phyloP scores from a whole-genome alignment of 176 grass and related monocot genomes.

The Rhynchospora tenuis region DNA sequence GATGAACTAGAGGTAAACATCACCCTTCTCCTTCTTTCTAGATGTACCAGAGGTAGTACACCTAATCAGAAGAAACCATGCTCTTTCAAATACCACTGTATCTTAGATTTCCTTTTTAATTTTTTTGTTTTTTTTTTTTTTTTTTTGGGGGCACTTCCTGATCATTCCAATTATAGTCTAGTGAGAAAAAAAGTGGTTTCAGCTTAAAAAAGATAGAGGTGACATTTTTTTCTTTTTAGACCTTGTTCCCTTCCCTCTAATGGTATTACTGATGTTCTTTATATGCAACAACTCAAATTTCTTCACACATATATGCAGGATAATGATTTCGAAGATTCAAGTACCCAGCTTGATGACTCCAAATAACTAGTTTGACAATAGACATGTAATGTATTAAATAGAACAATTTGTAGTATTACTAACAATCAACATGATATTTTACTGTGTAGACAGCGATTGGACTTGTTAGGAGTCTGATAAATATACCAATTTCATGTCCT shows the following conservation, averaged over 20 bases:
- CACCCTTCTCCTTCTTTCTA: background rate
- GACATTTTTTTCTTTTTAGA: background rate
- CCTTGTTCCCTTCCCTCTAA: background rate
- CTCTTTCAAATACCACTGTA: background rate
- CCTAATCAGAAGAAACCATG: background rate
- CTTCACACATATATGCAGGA: background rate
- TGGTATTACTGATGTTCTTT: background rate
- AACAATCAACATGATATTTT: background rate
- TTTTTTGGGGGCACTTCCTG: background rate
- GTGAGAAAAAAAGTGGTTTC: background rate
- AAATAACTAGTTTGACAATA: background rate
- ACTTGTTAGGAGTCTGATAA: background rate
- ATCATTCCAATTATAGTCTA: background rate
- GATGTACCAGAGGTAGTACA: background rate
- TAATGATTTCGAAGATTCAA: slow-evolving; percentile 21
- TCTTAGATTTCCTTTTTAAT: background rate
- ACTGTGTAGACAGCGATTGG: background rate
- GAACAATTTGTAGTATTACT: background rate
- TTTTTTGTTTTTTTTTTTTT: background rate
- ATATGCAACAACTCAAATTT: background rate
- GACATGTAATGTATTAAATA: background rate
- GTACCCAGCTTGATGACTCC: background rate
- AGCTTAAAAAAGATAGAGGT: background rate
- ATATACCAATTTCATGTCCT: background rate
- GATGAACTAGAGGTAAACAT: slow-evolving; percentile 21